Base-by-base conservation (phyloP, 2,329 filamentous ascomycete genomes). In the Pleomassaria siparia region DNA sequence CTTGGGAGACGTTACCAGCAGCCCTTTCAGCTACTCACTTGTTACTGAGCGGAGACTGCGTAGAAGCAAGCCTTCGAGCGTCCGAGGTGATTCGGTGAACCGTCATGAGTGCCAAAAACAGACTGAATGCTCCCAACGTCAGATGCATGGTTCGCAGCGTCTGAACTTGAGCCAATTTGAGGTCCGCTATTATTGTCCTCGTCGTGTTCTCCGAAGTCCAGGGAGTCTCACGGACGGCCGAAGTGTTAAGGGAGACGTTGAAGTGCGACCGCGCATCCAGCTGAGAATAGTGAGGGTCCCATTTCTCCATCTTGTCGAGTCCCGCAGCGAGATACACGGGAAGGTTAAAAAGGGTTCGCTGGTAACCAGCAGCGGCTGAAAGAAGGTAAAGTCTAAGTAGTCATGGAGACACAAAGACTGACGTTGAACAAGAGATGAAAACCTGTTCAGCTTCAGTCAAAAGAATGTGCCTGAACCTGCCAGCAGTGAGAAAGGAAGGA, bases 351-450 rank as follows among this genome's bases (percentile, higher is more conserved):
- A 51, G 51, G 54, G 57, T 53, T 64, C 66, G 68, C 68, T 71
- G 68, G 60, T 54, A 59, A 68, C 68, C 68, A 69, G 67, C 68
- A 71, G 67, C 66, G 68, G 67, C 57, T 66, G 56, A 63, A 61
- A 53, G 53, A 61, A 60, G 51, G 50, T 52, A 48, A 58, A 57
- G 56, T 58, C 59, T 64, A 69, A 55, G 59, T 63, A 69, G 57
- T 66, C 67, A 71, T 71, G 64, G 64, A 69, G 60, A 56, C 64
- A 56, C 55, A 37, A 54, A 51, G 57, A 61, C 55, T 56, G 59
- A 60, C 53, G 59, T 62, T 57, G 63, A 68, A 68, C 60, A 63
- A 60, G 55, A 62, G 52, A 57, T 49, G 53, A 57, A 53, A 60
- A 65, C 62, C 62, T 64, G 64, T 62, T 63, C 67, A 64, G 58